Conservation (phyloP, 495 filamentous ascomycete species). For the Cercophora newfieldiana region DNA sequence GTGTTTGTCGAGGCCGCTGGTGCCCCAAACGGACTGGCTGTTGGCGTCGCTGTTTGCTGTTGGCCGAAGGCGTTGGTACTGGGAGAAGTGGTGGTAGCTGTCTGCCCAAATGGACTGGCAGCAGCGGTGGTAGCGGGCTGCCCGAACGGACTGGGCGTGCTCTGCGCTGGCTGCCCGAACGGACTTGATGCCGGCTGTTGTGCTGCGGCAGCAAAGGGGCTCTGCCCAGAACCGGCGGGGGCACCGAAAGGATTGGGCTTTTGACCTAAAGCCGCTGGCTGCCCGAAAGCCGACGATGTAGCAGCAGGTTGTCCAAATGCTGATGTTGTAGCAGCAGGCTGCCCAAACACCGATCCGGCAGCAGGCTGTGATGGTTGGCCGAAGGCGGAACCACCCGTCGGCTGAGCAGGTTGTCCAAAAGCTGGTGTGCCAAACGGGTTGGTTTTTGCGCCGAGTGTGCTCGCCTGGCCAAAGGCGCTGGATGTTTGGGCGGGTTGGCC, state of each 20-base stretch:
- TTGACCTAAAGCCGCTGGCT: conserved; percentile 24
- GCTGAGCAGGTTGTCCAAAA: conserved; percentile 36
- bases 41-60: neutral
- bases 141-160: conserved; percentile 9
- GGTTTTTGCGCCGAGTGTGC: conserved; percentile 19
- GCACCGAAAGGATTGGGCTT: conserved; percentile 33
- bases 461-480: neutral
- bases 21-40: conserved; percentile 1
- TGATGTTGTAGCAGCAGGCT: too few species aligned
- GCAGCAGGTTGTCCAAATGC: too few species aligned
- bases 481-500: conserved; percentile 39
- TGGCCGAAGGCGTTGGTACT: neutral
- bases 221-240: conserved; percentile 16
- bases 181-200: conserved; percentile 11
- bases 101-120: conserved; percentile 12
- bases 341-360: conserved; percentile 27
- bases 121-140: conserved; percentile 2
- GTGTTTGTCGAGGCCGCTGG: neutral
- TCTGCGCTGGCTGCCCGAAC: conserved; percentile 25
- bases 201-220: conserved; percentile 23
- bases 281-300: too few species aligned
- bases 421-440: conserved; percentile 35
- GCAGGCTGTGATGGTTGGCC: conserved; percentile 30
- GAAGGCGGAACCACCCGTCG: conserved; percentile 31
- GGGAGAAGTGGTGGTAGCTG: neutral